Base-by-base conservation (phyloP, 129 eudicot genomes). In the Chrysanthemum seticuspe region DNA sequence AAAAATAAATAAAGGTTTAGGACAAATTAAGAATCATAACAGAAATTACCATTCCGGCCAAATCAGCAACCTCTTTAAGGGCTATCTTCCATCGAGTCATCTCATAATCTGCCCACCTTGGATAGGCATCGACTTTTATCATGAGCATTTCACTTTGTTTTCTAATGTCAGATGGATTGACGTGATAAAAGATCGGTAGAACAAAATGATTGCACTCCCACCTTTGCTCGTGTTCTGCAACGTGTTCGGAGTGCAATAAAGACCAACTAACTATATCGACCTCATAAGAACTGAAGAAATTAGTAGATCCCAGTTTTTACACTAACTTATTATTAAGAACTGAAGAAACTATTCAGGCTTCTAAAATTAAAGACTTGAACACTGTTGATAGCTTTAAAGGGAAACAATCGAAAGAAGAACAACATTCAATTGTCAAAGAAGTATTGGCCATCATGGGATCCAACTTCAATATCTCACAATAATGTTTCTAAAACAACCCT, bases 371-470 rank as follows among this genome's bases (percentile, higher is more conserved):
- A 44, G 62, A 72, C 34, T 10, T 74, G 68, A 85, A 76, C 23
- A 55, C 47, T 63, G 65, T 62, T 50, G 77, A 80, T 27, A 85
- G 72, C 74, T 69, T 50, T 10, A 81, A 75, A 67, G 87, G 85
- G 72, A 90, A 89, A 80, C 80, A 80, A 72, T 93, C 94, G 14
- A 80, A 86, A 71, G 91, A 79, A 76, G 88, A 86, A 29, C 34
- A 29, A 29, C 34, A 55, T 90, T 23, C 96, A 96, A 0, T 78
- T 74, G 0, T 61, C 83, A 1, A 86, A 71, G 58, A 86, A 83
- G 68, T 90, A 88, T 80, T 90, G 99, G 94, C 99, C 99, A 0
- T 71, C 91, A 2, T 94, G 99, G 99, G 99, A 90, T 74, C 75
- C 88, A 6, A 81, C 34, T 29, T 29, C 5, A 29, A 29, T 29